phyloP scores from a whole-genome alignment of 768 basidiomycete species.

The Suillus sp. region DNA sequence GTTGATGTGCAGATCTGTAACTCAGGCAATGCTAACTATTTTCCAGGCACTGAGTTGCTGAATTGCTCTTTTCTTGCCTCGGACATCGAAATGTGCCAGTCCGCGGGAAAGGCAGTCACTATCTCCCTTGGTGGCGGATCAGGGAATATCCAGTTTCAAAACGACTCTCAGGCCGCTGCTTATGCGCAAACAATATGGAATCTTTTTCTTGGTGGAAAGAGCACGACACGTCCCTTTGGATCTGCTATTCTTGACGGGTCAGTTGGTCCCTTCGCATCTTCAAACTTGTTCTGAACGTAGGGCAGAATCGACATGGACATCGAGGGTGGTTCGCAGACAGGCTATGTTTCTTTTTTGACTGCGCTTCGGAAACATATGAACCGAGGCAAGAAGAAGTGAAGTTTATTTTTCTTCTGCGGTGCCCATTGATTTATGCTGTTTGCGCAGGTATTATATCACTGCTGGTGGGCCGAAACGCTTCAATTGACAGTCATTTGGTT shows the following conservation, averaged over 20 bases:
- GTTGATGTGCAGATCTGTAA: conserved; percentile 56
- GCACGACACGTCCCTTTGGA: conserved; percentile 69
- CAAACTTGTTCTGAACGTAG: neutral
- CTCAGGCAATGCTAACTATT: conserved; percentile 54
- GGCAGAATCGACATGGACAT: conserved; percentile 48
- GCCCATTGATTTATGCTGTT: conserved; percentile 11
- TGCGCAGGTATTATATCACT: conserved; percentile 44
- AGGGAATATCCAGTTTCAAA: conserved; percentile 60
- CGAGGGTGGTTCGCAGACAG: conserved; percentile 41
- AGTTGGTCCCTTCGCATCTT: conserved; percentile 10
- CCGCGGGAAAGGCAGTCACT: conserved; percentile 59
- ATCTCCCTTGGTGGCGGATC: conserved; percentile 62
- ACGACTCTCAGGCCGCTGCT: conserved; percentile 53
- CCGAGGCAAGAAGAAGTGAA: conserved; percentile 29
- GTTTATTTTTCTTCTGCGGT: neutral
- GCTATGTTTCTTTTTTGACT: conserved; percentile 33
- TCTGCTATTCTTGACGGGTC: conserved; percentile 72
- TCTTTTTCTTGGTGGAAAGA: conserved; percentile 66
- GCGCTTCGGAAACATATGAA: conserved; percentile 30
- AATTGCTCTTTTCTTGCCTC: conserved; percentile 61
- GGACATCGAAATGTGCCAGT: conserved; percentile 67
- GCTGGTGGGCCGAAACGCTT: conserved; percentile 31
- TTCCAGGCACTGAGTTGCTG: conserved; percentile 64
- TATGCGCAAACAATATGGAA: conserved; percentile 72
- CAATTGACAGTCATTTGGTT: neutral